Percentiles rank a stretch among this genome's conserved stretches.
Evolutionary conservation across 805 yeast genomes (phyloP).

Genomic region (Teunomyces tritomae): DNA sequence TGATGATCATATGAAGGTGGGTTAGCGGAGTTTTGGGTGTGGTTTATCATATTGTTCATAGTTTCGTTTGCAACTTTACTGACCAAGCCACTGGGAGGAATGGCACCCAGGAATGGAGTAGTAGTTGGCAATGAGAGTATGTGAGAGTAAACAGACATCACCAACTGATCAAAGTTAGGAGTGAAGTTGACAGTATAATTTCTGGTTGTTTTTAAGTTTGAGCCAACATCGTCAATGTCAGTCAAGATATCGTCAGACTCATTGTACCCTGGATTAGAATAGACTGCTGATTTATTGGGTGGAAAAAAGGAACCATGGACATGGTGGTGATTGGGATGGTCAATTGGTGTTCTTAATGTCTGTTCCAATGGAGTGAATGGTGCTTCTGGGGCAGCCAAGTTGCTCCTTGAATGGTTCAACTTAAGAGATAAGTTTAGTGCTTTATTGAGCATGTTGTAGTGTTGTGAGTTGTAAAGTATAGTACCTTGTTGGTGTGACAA

Average conservation of each 20-base stretch:
- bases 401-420: slow-evolving; percentile 28
- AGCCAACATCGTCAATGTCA: slow-evolving; percentile 33
- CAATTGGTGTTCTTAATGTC: slow-evolving; percentile 40
- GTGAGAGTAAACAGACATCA: slow-evolving; percentile 32
- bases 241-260: slow-evolving; percentile 43
- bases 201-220: slow-evolving; percentile 17
- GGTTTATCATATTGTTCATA: slow-evolving; percentile 23
- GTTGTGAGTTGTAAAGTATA: neutral
- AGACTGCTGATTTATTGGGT: slow-evolving; percentile 17
- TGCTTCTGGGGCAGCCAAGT: slow-evolving; percentile 17
- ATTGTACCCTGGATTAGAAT: slow-evolving; percentile 32
- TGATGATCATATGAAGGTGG: slow-evolving; percentile 32
- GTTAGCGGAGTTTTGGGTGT: slow-evolving; percentile 12
- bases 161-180: slow-evolving; percentile 34
- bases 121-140: slow-evolving; percentile 42
- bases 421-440: slow-evolving; percentile 33
- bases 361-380: slow-evolving; percentile 48
- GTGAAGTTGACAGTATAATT: slow-evolving; percentile 37
- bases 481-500: neutral
- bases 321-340: slow-evolving; percentile 18
- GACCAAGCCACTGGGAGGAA: slow-evolving; percentile 45
- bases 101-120: slow-evolving; percentile 41
- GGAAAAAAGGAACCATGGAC: neutral
- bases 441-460: slow-evolving; percentile 25
- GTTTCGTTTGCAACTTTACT: slow-evolving; percentile 44